Conservation (phyloP, 192 early-diverging fungal genomes). For the Gryganskiella cystojenkinii region DNA sequence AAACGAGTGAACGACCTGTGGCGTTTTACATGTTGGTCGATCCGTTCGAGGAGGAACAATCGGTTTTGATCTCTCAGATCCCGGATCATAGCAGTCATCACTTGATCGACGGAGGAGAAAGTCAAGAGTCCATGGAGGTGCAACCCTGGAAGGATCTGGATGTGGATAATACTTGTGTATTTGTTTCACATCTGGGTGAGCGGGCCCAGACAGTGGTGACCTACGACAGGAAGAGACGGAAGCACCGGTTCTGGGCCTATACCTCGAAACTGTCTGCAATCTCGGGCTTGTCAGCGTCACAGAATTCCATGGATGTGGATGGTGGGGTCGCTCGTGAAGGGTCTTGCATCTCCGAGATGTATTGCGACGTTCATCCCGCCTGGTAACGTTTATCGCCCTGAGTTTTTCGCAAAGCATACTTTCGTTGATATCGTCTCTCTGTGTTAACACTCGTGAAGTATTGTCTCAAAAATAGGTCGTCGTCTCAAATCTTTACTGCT, state of each 20-base stretch:
- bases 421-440: neutral
- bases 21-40: conserved; percentile 58
- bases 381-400: too few relatives aligned
- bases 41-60: conserved; percentile 57
- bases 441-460: conserved; percentile 1
- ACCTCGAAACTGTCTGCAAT: conserved; percentile 16
- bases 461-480: conserved; percentile 6
- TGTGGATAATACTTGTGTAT: conserved; percentile 32
- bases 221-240: conserved; percentile 15
- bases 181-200: conserved; percentile 9
- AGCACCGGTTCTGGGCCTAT: conserved; percentile 36
- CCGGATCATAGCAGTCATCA: conserved; percentile 8
- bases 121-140: conserved; percentile 7
- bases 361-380: too few relatives aligned
- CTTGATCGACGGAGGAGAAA: conserved; percentile 19
- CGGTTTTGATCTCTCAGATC: conserved; percentile 36
- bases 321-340: too few relatives aligned
- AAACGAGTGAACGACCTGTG: conserved; percentile 15
- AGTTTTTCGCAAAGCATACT: neutral
- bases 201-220: conserved; percentile 18
- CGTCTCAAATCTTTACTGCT: conserved; percentile 41
- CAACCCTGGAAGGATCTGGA: neutral
- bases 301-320: neutral
- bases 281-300: conserved; percentile 4
- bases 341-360: too few relatives aligned